Evolutionary conservation across 2,329 filamentous ascomycete genomes (phyloP), one percentile per base, ranked within the genome.

Genomic region (Trichoderma sp.): DNA sequence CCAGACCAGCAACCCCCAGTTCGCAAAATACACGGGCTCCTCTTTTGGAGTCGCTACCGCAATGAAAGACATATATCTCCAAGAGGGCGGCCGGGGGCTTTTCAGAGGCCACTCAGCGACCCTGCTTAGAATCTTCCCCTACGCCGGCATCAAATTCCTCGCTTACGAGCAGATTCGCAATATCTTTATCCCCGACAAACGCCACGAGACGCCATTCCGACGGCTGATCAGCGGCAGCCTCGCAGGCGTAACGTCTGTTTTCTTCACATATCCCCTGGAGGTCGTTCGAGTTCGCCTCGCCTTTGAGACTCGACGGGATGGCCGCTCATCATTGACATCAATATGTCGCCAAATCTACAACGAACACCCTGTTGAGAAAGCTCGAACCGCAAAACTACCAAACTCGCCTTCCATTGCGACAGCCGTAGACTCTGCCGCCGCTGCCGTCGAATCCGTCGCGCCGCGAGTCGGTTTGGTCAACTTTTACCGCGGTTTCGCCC

Each of bases 101-200:
- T 99, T 94, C 81, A 91, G 96, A 64, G 96, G 96, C 7, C 96
- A 99, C 79, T 97, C 94, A 4, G 96, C 94, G 3, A 99, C 96
- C 0, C 84, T 99, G 3, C 85, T 98, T 64, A 90, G 96, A 72
- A 97, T 99, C 71, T 99, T 98, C 75, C 96, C 96, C 6, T 99
- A 99, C 79, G 96, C 95, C 18, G 95, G 92, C 56, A 97, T 98
- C 81, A 99, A 99, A 77, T 99, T 99, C 77, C 87, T 99, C 52
- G 94, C 95, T 56, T 99, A 99, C 82, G 96, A 99, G 79, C 96
- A 99, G 80, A 93, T 97, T 72, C 92, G 96, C 70, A 88, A 91
- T 14, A 76, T 90, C 16, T 77, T 98, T 37, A 98, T 99, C 70
- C 87, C 87, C 1, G 83, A 81, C 46, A 87, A 84, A 63, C 83